Percentiles rank a stretch among this genome's conserved stretches.
Conservation (phyloP, 2,329 filamentous ascomycete species). For the Meredithiella fracta region DNA sequence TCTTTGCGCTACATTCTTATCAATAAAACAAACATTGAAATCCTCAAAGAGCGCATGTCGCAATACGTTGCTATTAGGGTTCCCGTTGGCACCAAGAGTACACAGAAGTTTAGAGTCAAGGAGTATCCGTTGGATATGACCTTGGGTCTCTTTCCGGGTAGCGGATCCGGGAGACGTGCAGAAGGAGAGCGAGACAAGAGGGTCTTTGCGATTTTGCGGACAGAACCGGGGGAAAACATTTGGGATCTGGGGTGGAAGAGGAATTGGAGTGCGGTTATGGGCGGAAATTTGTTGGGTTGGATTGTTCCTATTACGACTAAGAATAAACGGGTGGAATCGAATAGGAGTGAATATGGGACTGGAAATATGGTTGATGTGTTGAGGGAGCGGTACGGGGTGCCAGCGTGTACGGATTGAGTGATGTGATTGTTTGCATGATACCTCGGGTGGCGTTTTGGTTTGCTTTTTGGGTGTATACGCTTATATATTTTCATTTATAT, state of each 20-base stretch:
- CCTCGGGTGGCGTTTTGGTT: background rate
- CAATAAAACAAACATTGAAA: slow-evolving; percentile 77
- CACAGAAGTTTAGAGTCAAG: slow-evolving; percentile 30
- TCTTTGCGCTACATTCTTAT: slow-evolving; percentile 51
- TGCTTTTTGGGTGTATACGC: too few species aligned
- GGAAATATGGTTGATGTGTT: slow-evolving; percentile 38
- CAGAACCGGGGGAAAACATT: slow-evolving; percentile 60
- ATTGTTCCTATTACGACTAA: slow-evolving; percentile 48
- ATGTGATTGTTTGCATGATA: background rate
- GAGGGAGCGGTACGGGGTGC: background rate
- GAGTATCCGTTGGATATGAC: slow-evolving; percentile 36
- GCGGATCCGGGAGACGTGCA: slow-evolving; percentile 28
- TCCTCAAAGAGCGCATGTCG: slow-evolving; percentile 44
- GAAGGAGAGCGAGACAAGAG: slow-evolving; percentile 40
- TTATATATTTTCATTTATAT: too few species aligned
- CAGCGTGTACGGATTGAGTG: background rate
- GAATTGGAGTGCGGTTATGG: slow-evolving; percentile 74
- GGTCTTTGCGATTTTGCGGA: slow-evolving; percentile 65
- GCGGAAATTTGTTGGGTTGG: slow-evolving; percentile 56
- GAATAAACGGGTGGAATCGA: slow-evolving; percentile 48
- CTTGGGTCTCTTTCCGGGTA: slow-evolving; percentile 8
- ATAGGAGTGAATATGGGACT: slow-evolving; percentile 50
- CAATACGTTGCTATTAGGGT: slow-evolving; percentile 63
- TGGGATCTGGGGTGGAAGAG: slow-evolving; percentile 57
- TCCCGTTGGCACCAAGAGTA: slow-evolving; percentile 27